Evolutionary conservation across 2,329 filamentous ascomycete species (phyloP).

Genomic region (Colletotrichum sp.): DNA sequence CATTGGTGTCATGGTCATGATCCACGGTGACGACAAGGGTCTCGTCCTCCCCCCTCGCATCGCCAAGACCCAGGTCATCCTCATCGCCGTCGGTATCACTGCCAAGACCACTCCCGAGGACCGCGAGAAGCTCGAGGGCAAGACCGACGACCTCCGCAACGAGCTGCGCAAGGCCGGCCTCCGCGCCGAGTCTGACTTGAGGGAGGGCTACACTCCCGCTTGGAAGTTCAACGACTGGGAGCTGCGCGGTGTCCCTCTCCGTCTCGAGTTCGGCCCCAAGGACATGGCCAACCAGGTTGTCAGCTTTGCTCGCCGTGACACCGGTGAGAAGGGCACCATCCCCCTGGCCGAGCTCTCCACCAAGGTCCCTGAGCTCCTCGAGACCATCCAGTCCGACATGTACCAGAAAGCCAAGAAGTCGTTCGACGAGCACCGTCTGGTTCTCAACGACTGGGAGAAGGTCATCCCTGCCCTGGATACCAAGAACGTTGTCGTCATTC

Average conservation of each 20-base stretch:
- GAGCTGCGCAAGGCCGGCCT: slow-evolving; percentile 76
- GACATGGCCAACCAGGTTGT: slow-evolving; percentile 87
- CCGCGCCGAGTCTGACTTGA: slow-evolving; percentile 80
- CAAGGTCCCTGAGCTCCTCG: slow-evolving; percentile 80
- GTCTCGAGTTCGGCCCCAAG: slow-evolving; percentile 95
- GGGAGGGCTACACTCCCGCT: slow-evolving; percentile 91
- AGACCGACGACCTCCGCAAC: slow-evolving; percentile 73
- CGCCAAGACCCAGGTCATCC: slow-evolving; percentile 81
- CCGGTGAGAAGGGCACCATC: slow-evolving; percentile 81
- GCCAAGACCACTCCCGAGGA: slow-evolving; percentile 86
- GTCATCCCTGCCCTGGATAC: slow-evolving; percentile 88
- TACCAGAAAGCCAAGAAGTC: slow-evolving; percentile 75
- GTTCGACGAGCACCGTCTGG: slow-evolving; percentile 81
- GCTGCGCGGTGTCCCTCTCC: slow-evolving; percentile 90
- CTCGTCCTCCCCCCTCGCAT: slow-evolving; percentile 92
- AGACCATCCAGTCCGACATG: slow-evolving; percentile 88
- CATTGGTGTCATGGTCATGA: slow-evolving; percentile 99
- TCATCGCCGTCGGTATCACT: slow-evolving; percentile 92
- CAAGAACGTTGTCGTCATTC: slow-evolving; percentile 93
- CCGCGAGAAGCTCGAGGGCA: slow-evolving; percentile 74
- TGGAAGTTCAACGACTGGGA: slow-evolving; percentile 99
- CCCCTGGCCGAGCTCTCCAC: slow-evolving; percentile 75
- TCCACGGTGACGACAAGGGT: slow-evolving; percentile 95
- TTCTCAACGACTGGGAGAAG: slow-evolving; percentile 86
- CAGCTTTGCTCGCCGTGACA: slow-evolving; percentile 86